Base-by-base conservation (phyloP, 306 rosid species). In the Quillaja saponaria region DNA sequence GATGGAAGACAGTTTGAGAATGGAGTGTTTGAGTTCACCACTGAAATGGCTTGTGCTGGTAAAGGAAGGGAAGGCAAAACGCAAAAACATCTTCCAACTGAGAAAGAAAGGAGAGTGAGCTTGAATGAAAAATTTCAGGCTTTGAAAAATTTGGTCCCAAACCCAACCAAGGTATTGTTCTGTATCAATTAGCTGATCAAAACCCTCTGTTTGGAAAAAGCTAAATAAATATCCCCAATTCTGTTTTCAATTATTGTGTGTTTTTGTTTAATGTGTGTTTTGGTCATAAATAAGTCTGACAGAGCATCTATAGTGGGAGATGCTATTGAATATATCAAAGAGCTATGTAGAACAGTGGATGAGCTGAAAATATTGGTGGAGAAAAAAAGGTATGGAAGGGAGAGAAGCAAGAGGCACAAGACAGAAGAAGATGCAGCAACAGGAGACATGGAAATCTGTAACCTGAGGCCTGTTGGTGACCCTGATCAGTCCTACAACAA, bases 281-380 rank as follows among this genome's bases (percentile, higher is more conserved):
- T n/a, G n/a, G n/a, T n/a, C n/a, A n/a, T n/a, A 12, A 12, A 3
- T n/a, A 64, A 92, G 99, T 0, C 3, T 53, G 99, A 92, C 64
- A 83, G 95, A 72, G 96, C 96, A 18, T 92, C 96, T 13, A 77
- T 89, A 33, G 96, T 92, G 57, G 91, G 83, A 38, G 99, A 92
- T 39, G 99, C 99, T 25, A 92, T 83, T 60, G 81, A 64, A 0
- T 84, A 89, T 58, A 89, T 89, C 42, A 69, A 67, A 50, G 96
- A 92, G 84, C 89, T 92, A 13, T 63, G 67, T 34, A 86, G 95
- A 77, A 77, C 84, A 16, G 89, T 86, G 46, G 75, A 72, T 31
- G 99, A 92, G 74, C 80, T 88, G 42, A 88, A 84, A 49, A 19
- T 83, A 12, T 44, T 84, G 59, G 95, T 92, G 59, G 94, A 89